A percentile compares a stretch with the other conserved stretches of the same genome.
These are phyloP conservation scores for Passiflora organensis DNA, from an alignment of 345 rosid genomes.

Conservation along the genomic window DNA sequence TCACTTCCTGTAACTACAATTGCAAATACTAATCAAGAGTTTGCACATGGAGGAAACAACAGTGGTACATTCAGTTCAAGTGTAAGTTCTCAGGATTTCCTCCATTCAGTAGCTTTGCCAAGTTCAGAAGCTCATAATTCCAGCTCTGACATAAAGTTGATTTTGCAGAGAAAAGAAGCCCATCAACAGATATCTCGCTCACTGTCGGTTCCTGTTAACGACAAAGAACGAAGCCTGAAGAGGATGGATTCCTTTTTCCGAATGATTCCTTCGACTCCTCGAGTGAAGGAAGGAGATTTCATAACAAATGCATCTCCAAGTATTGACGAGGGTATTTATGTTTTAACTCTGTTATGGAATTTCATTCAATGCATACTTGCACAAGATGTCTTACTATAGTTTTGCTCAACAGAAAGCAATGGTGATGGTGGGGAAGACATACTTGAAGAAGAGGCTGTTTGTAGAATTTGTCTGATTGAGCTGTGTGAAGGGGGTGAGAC, in stretches of 20 bases:
- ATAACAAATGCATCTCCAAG: constrained; percentile 33
- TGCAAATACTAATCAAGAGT: constrained; percentile 38
- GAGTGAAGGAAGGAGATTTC: constrained; percentile 55
- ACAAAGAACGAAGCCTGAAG: constrained; percentile 56
- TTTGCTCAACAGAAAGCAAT: constrained; percentile 38
- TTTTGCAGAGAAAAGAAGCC: constrained; percentile 55
- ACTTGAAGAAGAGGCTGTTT: constrained; percentile 89
- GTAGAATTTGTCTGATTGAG: constrained; percentile 88
- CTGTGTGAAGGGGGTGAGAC: constrained; percentile 95
- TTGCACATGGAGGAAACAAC: constrained; percentile 37
- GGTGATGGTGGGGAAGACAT: constrained; percentile 79
- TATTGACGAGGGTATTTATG: constrained; percentile 38
- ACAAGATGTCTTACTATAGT: too few relatives aligned
- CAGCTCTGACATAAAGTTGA: constrained; percentile 5
- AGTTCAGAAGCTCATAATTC: too few relatives aligned
- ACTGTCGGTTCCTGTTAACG: constrained; percentile 69
- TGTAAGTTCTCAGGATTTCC: background rate
- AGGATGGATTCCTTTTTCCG: constrained; percentile 92
- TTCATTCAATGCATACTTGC: background rate
- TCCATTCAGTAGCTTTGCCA: too few relatives aligned
- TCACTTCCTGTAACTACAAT: constrained; percentile 68
- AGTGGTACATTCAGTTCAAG: constrained; percentile 38
- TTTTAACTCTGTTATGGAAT: background rate
- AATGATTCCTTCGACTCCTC: constrained; percentile 76
- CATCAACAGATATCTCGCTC: constrained; percentile 56